Base-by-base conservation (phyloP, 2,329 filamentous ascomycete genomes). In the Hypoxylon sp. region DNA sequence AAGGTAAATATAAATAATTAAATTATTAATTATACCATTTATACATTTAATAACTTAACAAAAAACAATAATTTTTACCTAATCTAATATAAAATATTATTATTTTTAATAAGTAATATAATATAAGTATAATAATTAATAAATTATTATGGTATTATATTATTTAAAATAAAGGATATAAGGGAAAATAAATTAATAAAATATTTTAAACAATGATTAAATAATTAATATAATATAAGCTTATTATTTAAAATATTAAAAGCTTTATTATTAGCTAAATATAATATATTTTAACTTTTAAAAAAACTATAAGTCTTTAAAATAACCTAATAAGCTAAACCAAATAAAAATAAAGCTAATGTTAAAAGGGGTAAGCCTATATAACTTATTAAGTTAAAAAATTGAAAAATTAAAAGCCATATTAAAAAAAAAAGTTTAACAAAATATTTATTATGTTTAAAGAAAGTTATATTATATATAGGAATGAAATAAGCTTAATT, bases 161-260 rank as follows among this genome's bases (percentile, higher is more conserved):
- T 42, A 42, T 42, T 6, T 42, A 42, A 42, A 42, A 42, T 14
- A 42, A 42, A 42, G 13, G 11, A 42, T 42, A 42, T 42, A 42
- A 14, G n/a, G 13, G 4, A 14, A 42, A 42, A 42, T 42, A 42
- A 42, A 42, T 42, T 42, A 42, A 42, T 42, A 42, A 42, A 42
- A 42, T 14, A 42, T 42, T 42, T 42, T 6, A 6, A 42, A 42
- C 13, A 14, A 42, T 42, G 13, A 42, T 5, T 14, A 42, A 42
- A 42, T 14, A 4, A 42, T 6, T 42, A 42, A 14, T 42, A 42
- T 5, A 42, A 42, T n/a, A n/a, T n/a, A n/a, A n/a, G n/a, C n/a
- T n/a, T n/a, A n/a, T n/a, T n/a, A n/a, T n/a, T n/a, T n/a, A n/a
- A n/a, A n/a, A n/a, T n/a, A n/a, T n/a, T n/a, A n/a, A n/a, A n/a